Evolutionary conservation across 1,284 basidiomycete species (phyloP), one percentile per base, ranked within the genome.

Genomic region (Pulveroboletus sp.): DNA sequence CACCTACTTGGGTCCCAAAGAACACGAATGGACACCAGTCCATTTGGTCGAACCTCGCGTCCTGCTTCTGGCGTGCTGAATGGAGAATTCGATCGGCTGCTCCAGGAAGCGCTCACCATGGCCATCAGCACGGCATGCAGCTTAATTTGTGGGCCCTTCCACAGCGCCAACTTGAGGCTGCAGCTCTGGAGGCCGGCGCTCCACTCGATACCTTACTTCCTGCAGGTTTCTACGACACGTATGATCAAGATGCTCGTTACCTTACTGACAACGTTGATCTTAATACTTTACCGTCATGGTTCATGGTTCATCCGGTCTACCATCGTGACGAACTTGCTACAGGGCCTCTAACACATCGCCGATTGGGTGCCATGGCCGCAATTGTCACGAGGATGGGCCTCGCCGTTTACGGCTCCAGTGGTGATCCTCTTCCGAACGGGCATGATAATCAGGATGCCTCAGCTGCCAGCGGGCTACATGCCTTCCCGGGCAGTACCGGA

Each of bases 121-220:
- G 14, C 57, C 66, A 4, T 71, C 74, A 70, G 4, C 75, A 70
- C 42, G 75, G 78, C 31, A 78, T 80, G 77, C 79, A 79, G 56
- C 73, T 89, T 12, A 89, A 89, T 65, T 61, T 87, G 38, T 79
- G 82, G 59, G 84, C 77, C 4, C 74, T 89, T 43, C 75, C 77
- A 25, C 74, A 73, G 20, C 65, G 66, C 9, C 77, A 85, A 67
- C 75, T 87, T 4, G 80, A 85, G 58, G 78, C 77, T 24, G 82
- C 86, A 4, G 83, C 86, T 1, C 74, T 85, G 59, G 87, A 87
- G 65, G 81, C 82, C 14, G 86, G 86, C 3, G 80, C 83, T 0
- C 79, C 86, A 0, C 74, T 86, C 2, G 72, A 77, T 28, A 77
- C 75, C 49, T 74, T 87, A 24, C 71, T 83, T 4, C 81, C 81